These are phyloP conservation scores for Curvularia spicifera DNA, from an alignment of 2,329 filamentous ascomycete genomes.

Conservation along the genomic window DNA sequence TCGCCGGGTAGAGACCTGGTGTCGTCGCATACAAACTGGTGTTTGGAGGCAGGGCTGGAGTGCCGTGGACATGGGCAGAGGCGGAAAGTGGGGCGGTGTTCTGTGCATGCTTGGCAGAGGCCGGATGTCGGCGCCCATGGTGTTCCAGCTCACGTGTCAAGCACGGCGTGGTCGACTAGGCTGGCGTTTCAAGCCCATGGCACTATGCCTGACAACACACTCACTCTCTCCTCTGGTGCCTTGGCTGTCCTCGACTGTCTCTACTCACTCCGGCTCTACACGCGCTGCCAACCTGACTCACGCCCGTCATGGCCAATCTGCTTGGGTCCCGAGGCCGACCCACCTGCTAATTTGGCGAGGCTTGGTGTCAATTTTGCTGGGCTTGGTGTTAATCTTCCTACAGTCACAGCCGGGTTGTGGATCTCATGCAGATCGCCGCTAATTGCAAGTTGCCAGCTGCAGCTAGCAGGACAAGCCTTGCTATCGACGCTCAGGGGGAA, in stretches of 20 bases:
- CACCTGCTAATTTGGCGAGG: not conserved
- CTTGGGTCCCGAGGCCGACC: not conserved
- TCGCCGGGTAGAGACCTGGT: not conserved
- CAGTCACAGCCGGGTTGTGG: slow-evolving; percentile 1
- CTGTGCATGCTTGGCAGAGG: not conserved
- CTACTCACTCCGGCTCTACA: not conserved
- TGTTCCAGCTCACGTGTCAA: slow-evolving; percentile 6
- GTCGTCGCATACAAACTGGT: too few species aligned
- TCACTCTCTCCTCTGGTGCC: not conserved
- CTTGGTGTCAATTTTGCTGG: slow-evolving; percentile 5
- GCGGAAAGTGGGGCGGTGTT: not conserved
- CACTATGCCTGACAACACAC: not conserved
- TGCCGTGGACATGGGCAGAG: not conserved
- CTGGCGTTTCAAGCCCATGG: slow-evolving; percentile 5
- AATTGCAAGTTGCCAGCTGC: slow-evolving; percentile 5
- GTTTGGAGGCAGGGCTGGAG: not conserved
- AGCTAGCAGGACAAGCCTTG: slow-evolving; percentile 18
- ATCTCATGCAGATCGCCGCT: slow-evolving; percentile 13
- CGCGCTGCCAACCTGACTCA: slow-evolving; percentile 4
- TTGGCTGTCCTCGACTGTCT: not conserved
- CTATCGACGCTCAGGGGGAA: slow-evolving; percentile 16
- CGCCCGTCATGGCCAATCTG: not conserved
- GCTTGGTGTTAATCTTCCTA: slow-evolving; percentile 9
- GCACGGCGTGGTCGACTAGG: slow-evolving; percentile 1
- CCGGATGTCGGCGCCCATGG: not conserved